These are phyloP conservation scores for Pythium dissotocum DNA, from an alignment of 352 stramenopile genomes.

Conservation along the genomic window DNA sequence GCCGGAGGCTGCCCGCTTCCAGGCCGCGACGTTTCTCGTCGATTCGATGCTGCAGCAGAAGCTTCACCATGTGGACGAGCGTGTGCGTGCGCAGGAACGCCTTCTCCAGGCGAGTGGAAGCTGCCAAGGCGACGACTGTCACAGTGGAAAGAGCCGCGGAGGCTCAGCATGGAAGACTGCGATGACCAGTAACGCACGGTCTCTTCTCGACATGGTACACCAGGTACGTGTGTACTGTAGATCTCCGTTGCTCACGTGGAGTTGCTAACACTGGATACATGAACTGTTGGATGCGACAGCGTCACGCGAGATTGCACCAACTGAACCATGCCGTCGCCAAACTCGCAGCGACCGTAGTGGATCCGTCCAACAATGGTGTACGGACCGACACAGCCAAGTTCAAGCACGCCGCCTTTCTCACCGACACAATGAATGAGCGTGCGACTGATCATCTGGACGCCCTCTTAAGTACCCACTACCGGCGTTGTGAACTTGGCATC, in stretches of 20 bases:
- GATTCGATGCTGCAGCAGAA: constrained; percentile 65
- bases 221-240: constrained; percentile 37
- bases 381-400: constrained; percentile 41
- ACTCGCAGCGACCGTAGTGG: constrained; percentile 38
- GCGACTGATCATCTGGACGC: constrained; percentile 36
- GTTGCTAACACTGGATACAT: no score
- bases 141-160: not conserved
- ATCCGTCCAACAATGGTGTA: not conserved
- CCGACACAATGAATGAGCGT: constrained; percentile 41
- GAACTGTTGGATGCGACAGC: constrained; percentile 26
- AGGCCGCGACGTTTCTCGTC: constrained; percentile 61
- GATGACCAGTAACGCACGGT: constrained; percentile 32
- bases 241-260: no score
- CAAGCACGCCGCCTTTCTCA: constrained; percentile 52
- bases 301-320: constrained; percentile 57
- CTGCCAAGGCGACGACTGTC: not conserved
- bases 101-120: constrained; percentile 20
- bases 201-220: constrained; percentile 59
- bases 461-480: constrained; percentile 29
- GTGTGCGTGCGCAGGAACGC: constrained; percentile 34
- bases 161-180: not conserved
- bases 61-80: constrained; percentile 44
- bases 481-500: constrained; percentile 3
- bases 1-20: constrained; percentile 43
- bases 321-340: constrained; percentile 61